Evolutionary conservation across 257 asterid species (phyloP), one percentile per base, ranked within the genome.

Genomic region (Pogostemon cablin): DNA sequence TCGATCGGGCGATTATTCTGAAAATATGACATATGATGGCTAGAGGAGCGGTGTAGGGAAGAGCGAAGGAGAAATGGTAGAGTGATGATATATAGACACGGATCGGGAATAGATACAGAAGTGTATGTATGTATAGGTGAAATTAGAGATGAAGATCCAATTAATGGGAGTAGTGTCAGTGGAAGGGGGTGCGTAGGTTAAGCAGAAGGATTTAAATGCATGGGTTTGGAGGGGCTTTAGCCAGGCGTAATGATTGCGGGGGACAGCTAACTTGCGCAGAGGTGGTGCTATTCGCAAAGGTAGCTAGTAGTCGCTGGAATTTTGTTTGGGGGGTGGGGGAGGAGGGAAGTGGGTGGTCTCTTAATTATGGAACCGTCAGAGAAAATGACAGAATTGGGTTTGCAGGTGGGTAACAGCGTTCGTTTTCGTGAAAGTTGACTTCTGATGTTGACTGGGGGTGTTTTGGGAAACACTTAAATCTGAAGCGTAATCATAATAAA

Each of bases 221-320:
- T 74, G 84, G 84, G 62, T 58, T 60, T 69, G 39, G 60, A 69
- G 68, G 73, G 68, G 53, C 5, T 48, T 50, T 65, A 50, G 70
- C 40, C 40, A 81, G 78, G 82, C 69, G 77, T 74, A 80, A 83
- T 81, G 86, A 84, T 81, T 84, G 81, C 71, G 80, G 60, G 77
- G 62, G 85, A 69, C 87, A 84, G 84, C 90, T 88, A 88, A 84
- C 85, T 48, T 84, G 85, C 89, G 90, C 90, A 20, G 83, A 43
- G 80, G 78, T 53, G 77, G 79, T 71, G 75, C 65, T 12, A 66
- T 68, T 67, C 38, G 76, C 68, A 53, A 52, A 61, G 71, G 69
- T 32, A 32, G 62, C 62, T 32, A 15, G 34, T 68, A 57, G 78
- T 40, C 73, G 68, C 62, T 75, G 79, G 77, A 68, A 68, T 65